Evolutionary conservation across 1,284 basidiomycete species (phyloP).

Genomic region (Caloboletus inedulis): DNA sequence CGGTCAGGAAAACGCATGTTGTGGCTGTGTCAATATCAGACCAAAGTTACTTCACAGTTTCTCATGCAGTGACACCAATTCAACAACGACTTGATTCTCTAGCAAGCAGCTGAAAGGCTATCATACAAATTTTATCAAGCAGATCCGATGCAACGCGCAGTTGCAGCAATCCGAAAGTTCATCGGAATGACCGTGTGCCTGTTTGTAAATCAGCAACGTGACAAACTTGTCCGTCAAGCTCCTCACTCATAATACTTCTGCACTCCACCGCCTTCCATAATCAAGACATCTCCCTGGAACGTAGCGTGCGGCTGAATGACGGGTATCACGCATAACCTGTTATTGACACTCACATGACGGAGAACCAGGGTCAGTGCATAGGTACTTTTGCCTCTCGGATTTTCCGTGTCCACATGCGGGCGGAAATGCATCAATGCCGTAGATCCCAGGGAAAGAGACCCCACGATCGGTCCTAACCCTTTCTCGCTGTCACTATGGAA

Average conservation of each 20-base stretch:
- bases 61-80: not conserved
- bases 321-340: not conserved
- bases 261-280: conserved; percentile 68
- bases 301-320: not conserved
- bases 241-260: conserved; percentile 70
- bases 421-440: conserved; percentile 76
- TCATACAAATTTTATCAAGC: conserved; percentile 13
- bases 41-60: not conserved
- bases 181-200: conserved; percentile 50
- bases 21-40: conserved; percentile 22
- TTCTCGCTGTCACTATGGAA: conserved; percentile 75
- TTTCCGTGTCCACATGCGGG: conserved; percentile 37
- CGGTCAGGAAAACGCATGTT: conserved; percentile 1
- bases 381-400: conserved; percentile 32
- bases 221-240: not conserved
- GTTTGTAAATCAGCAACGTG: conserved; percentile 7
- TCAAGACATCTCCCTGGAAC: conserved; percentile 64
- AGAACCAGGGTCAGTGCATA: conserved; percentile 54
- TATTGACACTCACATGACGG: conserved; percentile 53
- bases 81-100: not conserved
- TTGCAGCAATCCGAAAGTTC: conserved; percentile 54
- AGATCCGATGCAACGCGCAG: conserved; percentile 46
- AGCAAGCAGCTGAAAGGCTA: not conserved
- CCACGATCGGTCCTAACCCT: conserved; percentile 67
- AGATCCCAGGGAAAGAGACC: conserved; percentile 69